Conservation (phyloP, 2,329 filamentous ascomycete species). For the Drechmeria coniospora region DNA sequence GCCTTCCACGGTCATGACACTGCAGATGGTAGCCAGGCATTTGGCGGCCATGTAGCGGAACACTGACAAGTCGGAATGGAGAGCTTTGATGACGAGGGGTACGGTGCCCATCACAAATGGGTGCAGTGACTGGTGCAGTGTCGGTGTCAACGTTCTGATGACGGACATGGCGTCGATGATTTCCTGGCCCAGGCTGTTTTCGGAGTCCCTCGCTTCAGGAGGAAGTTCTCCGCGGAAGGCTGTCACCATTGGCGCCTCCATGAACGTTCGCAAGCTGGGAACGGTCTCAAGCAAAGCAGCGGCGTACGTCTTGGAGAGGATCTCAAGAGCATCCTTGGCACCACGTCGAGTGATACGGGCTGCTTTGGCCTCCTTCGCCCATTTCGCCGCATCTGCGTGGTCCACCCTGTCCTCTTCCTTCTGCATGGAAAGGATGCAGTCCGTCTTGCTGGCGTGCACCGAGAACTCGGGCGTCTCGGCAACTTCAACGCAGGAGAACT, state of each 20-base stretch:
- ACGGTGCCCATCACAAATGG: slow-evolving; percentile 70
- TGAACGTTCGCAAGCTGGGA: slow-evolving; percentile 64
- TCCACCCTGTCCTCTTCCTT: slow-evolving; percentile 96
- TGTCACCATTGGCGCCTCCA: slow-evolving; percentile 63
- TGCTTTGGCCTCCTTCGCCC: slow-evolving; percentile 75
- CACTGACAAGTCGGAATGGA: slow-evolving; percentile 79
- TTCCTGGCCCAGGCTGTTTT: slow-evolving; percentile 69
- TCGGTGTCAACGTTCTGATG: slow-evolving; percentile 84
- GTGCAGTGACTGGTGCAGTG: slow-evolving; percentile 59
- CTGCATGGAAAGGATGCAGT: slow-evolving; percentile 77
- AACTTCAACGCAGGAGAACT: slow-evolving; percentile 95
- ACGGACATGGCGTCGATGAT: slow-evolving; percentile 90
- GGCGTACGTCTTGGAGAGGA: slow-evolving; percentile 68
- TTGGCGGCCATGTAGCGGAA: slow-evolving; percentile 95
- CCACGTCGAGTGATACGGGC: slow-evolving; percentile 83
- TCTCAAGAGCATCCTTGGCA: slow-evolving; percentile 86
- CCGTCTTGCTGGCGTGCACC: slow-evolving; percentile 62
- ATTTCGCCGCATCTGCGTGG: slow-evolving; percentile 78
- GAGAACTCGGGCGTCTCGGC: slow-evolving; percentile 94
- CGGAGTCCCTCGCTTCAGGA: slow-evolving; percentile 54
- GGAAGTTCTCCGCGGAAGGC: slow-evolving; percentile 64
- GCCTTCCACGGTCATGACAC: slow-evolving; percentile 83
- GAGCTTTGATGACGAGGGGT: slow-evolving; percentile 70
- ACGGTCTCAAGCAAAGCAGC: slow-evolving; percentile 64
- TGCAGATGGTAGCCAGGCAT: slow-evolving; percentile 93